These are phyloP conservation scores for Endoconidiophora laricicola DNA, from an alignment of 2,329 filamentous ascomycete species.

Conservation along the genomic window DNA sequence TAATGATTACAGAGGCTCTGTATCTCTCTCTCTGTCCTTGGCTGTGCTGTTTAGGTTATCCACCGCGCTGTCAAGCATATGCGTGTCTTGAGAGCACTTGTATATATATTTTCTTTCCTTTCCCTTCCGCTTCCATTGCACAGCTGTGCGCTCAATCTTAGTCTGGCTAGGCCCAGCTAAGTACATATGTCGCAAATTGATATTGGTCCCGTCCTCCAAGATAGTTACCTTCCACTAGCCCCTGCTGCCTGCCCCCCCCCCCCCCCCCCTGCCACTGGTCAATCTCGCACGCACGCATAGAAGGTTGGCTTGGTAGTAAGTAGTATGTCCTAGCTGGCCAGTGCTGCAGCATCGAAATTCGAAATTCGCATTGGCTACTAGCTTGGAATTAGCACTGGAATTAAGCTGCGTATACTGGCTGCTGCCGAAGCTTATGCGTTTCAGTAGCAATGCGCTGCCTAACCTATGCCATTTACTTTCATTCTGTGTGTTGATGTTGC, in stretches of 20 bases:
- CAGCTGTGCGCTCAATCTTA: background rate
- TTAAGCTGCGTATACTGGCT: conserved; percentile 1
- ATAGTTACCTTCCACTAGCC: too few species aligned
- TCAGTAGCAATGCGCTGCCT: too few species aligned
- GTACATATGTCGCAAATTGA: background rate
- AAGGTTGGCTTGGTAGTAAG: conserved; percentile 10
- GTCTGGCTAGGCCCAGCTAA: background rate
- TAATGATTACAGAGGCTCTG: too few species aligned
- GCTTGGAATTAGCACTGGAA: background rate
- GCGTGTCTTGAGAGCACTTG: background rate
- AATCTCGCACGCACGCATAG: conserved; percentile 4
- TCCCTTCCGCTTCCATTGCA: background rate
- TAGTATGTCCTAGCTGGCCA: conserved; percentile 3
- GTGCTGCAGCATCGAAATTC: background rate
- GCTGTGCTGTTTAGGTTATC: background rate
- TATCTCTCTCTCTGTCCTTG: background rate
- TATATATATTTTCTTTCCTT: background rate
- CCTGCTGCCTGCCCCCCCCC: background rate
- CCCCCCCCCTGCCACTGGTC: background rate
- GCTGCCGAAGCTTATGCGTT: background rate
- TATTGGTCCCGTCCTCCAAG: background rate
- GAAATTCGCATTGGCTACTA: background rate
- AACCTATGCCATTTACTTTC: background rate
- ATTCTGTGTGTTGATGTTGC: background rate
- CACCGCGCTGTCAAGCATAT: background rate